These are phyloP conservation scores for Coccomyxa sp. DNA, from an alignment of 139 green algal species.

Conservation along the genomic window DNA sequence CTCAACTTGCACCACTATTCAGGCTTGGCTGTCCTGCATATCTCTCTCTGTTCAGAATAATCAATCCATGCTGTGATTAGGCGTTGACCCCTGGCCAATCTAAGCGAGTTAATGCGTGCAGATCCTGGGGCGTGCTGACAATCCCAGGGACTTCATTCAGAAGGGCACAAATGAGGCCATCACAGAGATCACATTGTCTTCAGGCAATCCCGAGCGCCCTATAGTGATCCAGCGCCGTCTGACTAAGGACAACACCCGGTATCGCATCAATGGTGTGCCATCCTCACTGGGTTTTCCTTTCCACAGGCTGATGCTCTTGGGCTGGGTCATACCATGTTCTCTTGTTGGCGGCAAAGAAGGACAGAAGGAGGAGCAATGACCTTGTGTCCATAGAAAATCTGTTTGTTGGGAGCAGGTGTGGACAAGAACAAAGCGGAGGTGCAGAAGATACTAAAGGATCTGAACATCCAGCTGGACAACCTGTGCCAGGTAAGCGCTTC, in stretches of 20 bases:
- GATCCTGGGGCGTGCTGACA: conserved; percentile 76
- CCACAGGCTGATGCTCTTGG: too few species aligned
- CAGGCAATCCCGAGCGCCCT: conserved; percentile 17
- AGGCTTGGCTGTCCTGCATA: neutral
- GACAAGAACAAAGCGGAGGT: conserved; percentile 47
- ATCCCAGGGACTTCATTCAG: conserved; percentile 74
- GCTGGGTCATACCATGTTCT: neutral
- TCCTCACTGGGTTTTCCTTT: neutral
- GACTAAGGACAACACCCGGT: conserved; percentile 47
- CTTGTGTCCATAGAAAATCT: neutral
- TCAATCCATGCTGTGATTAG: neutral
- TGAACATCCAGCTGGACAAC: conserved; percentile 97
- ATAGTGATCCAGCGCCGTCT: conserved; percentile 32
- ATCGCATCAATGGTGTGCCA: conserved; percentile 52
- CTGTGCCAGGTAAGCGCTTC: conserved; percentile 71
- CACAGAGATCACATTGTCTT: conserved; percentile 69
- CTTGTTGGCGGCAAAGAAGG: neutral
- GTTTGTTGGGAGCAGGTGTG: conserved; percentile 20
- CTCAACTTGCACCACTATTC: neutral
- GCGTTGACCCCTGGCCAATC: too few species aligned
- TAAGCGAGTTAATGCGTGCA: neutral
- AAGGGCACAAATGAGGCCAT: conserved; percentile 45
- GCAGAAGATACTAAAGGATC: conserved; percentile 42
- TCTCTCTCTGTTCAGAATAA: neutral
- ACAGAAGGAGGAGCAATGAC: neutral